Evolutionary conservation across 139 green algal species (phyloP).

Genomic region (Klebsormidium nitens): DNA sequence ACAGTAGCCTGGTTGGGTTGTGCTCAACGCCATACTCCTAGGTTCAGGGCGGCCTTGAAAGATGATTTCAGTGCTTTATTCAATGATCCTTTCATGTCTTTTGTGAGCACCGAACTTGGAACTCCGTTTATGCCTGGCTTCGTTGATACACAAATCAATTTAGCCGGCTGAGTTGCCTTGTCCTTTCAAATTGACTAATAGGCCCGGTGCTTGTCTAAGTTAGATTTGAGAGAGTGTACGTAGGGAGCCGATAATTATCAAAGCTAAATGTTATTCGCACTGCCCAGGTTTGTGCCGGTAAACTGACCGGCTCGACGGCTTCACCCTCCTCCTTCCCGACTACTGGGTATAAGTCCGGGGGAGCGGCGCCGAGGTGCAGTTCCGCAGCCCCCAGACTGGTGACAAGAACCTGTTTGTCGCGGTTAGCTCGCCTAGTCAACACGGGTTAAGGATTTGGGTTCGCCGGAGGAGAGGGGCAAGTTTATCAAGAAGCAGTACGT

Average conservation of each 20-base stretch:
- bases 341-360: slow-evolving; percentile 37
- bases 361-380: slow-evolving; percentile 29
- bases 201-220: no score
- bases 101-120: no score
- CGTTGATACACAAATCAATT: neutral
- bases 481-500: slow-evolving; percentile 67
- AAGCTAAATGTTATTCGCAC: neutral
- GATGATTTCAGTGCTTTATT: no score
- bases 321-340: slow-evolving; percentile 34
- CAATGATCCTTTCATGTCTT: no score
- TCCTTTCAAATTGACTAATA: neutral
- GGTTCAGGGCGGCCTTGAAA: no score
- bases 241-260: neutral
- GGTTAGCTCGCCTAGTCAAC: slow-evolving; percentile 74
- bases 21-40: no score
- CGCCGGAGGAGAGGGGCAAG: slow-evolving; percentile 64
- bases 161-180: neutral
- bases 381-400: slow-evolving; percentile 69
- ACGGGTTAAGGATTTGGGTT: slow-evolving; percentile 70
- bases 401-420: slow-evolving; percentile 92
- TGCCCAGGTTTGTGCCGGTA: neutral
- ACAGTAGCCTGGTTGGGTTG: no score
- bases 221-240: no score
- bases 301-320: slow-evolving; percentile 29
- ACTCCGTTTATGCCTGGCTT: no score